A percentile compares a stretch with the other conserved stretches of the same genome.
These are phyloP conservation scores for Diatrype stigma DNA, from an alignment of 2,329 filamentous ascomycete genomes.

Conservation along the genomic window DNA sequence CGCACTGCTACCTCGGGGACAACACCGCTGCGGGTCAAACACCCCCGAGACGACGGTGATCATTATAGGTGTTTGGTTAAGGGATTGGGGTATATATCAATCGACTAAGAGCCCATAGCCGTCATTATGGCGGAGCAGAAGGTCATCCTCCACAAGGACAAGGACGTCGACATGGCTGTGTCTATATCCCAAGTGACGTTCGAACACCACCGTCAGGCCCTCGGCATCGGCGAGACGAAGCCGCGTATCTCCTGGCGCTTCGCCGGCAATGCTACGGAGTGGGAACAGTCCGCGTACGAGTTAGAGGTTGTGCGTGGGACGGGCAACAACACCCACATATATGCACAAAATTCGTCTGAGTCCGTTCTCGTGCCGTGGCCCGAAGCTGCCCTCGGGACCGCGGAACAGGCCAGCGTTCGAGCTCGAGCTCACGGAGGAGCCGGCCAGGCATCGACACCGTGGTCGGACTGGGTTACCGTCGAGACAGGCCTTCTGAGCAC, in stretches of 20 bases:
- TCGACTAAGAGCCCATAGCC: not conserved
- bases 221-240: slow-evolving; percentile 39
- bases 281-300: slow-evolving; percentile 41
- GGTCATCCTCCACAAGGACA: not conserved
- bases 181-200: slow-evolving; percentile 36
- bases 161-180: slow-evolving; percentile 28
- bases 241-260: slow-evolving; percentile 47
- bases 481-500: slow-evolving; percentile 31
- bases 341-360: slow-evolving; percentile 23
- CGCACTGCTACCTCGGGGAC: too few relatives aligned
- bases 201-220: slow-evolving; percentile 35
- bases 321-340: not conserved
- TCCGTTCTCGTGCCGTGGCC: slow-evolving; percentile 44
- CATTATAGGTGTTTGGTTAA: too few relatives aligned
- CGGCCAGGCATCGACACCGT: slow-evolving; percentile 20
- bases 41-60: too few relatives aligned
- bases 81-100: not conserved
- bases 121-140: not conserved
- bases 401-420: slow-evolving; percentile 30
- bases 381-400: slow-evolving; percentile 24
- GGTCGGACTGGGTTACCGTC: slow-evolving; percentile 28
- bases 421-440: slow-evolving; percentile 30
- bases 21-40: too few relatives aligned
- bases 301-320: slow-evolving; percentile 31
- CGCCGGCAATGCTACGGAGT: slow-evolving; percentile 32